These are phyloP conservation scores for Pythium biforme DNA, from an alignment of 352 stramenopile species.

Conservation along the genomic window DNA sequence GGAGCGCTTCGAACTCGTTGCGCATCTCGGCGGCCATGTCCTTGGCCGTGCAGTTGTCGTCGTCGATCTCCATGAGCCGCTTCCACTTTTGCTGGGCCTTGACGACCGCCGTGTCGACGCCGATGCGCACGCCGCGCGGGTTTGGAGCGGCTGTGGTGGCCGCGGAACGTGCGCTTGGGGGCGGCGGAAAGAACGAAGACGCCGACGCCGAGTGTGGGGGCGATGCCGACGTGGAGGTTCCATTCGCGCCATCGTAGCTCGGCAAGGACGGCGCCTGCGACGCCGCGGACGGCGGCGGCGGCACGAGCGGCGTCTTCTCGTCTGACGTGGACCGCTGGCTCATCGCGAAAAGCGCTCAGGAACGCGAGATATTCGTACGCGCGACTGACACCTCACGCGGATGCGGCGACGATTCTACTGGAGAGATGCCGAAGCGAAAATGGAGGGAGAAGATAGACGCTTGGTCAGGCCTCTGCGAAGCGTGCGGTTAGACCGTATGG, in stretches of 20 bases:
- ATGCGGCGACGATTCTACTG: no score
- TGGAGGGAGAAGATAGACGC: no score
- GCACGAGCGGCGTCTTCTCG: conserved; percentile 28
- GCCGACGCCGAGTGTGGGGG: not conserved
- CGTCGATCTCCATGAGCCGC: conserved; percentile 65
- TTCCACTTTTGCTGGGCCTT: conserved; percentile 87
- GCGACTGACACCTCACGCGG: no score
- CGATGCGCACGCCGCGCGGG: conserved; percentile 44
- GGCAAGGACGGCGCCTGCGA: conserved; percentile 8
- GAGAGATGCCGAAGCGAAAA: no score
- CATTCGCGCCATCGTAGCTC: conserved; percentile 17
- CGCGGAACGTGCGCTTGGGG: not conserved
- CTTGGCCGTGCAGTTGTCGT: conserved; percentile 80
- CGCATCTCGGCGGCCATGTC: conserved; percentile 83
- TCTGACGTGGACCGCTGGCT: conserved; percentile 4
- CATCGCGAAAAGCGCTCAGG: conserved; percentile 4
- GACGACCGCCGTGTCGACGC: conserved; percentile 60
- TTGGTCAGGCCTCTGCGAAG: no score
- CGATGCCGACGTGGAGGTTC: not conserved
- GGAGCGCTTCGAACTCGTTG: conserved; percentile 62
- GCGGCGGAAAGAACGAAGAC: not conserved
- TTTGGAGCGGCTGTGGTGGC: conserved; percentile 1
- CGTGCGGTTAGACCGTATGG: no score
- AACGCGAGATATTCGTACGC: no score
- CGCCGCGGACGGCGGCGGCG: conserved; percentile 4